Conservation (phyloP, 768 basidiomycete species). For the Lactifluus pinguis region DNA sequence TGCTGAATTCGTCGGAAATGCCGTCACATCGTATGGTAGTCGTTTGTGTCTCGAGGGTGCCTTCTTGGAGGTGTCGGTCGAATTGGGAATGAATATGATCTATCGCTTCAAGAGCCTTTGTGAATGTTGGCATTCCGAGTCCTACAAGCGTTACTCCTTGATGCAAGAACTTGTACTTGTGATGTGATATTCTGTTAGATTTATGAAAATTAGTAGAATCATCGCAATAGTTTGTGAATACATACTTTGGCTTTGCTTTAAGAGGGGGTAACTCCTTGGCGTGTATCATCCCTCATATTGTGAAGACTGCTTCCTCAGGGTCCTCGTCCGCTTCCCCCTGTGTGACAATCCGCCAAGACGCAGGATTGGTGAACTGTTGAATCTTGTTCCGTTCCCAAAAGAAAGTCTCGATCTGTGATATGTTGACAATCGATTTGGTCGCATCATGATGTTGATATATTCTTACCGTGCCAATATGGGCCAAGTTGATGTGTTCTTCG, state of each 20-base stretch:
- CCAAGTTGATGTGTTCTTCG: no score
- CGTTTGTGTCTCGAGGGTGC: background rate
- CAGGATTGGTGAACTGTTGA: background rate
- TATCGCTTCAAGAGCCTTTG: background rate
- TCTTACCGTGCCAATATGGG: no score
- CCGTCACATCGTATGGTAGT: background rate
- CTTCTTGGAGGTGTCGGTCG: background rate
- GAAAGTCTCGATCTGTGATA: no score
- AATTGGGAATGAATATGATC: background rate
- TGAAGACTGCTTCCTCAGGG: background rate
- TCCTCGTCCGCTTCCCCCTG: background rate
- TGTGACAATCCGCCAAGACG: background rate
- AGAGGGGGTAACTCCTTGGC: background rate
- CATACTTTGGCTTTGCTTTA: background rate
- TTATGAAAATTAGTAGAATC: background rate
- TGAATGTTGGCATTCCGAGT: background rate
- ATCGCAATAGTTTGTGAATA: background rate
- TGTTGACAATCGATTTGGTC: no score
- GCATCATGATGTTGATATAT: no score
- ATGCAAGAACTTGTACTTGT: background rate
- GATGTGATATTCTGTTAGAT: background rate
- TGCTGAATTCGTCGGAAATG: background rate
- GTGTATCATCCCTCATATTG: background rate
- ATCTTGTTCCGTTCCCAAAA: background rate
- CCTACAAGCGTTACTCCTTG: background rate